Evolutionary conservation across 108 stramenopile genomes (phyloP).

Genomic region (Pseudonitzschia multiseries): DNA sequence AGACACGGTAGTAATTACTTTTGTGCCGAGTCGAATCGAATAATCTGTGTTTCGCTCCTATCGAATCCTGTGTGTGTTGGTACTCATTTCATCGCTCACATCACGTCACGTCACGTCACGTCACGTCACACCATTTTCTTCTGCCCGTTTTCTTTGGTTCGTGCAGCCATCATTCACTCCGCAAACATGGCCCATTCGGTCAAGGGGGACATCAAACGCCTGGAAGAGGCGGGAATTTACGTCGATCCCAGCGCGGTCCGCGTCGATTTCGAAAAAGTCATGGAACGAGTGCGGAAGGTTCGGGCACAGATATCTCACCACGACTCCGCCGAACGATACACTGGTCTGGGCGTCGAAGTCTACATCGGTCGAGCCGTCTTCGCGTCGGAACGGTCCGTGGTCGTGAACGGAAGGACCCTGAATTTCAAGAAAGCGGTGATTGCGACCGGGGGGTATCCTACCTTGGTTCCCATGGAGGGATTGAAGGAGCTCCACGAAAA

Average conservation of each 20-base stretch:
- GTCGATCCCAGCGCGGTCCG: slow-evolving; percentile 51
- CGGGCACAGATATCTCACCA: slow-evolving; percentile 72
- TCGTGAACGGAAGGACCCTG: slow-evolving; percentile 58
- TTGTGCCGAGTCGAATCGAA: no score
- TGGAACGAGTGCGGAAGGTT: slow-evolving; percentile 79
- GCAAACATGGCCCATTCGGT: slow-evolving; percentile 62
- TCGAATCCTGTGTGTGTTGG: no score
- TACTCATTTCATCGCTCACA: no score
- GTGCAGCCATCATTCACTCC: slow-evolving; percentile 64
- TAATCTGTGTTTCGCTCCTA: no score
- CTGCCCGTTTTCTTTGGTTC: neutral
- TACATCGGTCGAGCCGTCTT: slow-evolving; percentile 60
- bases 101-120: no score
- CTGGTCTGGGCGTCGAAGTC: slow-evolving; percentile 68
- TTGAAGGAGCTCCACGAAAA: slow-evolving; percentile 55
- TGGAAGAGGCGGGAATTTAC: slow-evolving; percentile 67
- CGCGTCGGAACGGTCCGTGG: slow-evolving; percentile 49
- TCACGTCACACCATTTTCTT: no score
- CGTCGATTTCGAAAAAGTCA: slow-evolving; percentile 83
- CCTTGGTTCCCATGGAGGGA: slow-evolving; percentile 64
- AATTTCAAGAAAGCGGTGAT: slow-evolving; percentile 76
- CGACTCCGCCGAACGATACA: slow-evolving; percentile 80
- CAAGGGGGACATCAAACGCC: slow-evolving; percentile 39
- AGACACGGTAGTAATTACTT: no score
- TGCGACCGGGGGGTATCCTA: slow-evolving; percentile 81